Evolutionary conservation across 352 stramenopile species (phyloP).

Genomic region (Phytophthora multivora): DNA sequence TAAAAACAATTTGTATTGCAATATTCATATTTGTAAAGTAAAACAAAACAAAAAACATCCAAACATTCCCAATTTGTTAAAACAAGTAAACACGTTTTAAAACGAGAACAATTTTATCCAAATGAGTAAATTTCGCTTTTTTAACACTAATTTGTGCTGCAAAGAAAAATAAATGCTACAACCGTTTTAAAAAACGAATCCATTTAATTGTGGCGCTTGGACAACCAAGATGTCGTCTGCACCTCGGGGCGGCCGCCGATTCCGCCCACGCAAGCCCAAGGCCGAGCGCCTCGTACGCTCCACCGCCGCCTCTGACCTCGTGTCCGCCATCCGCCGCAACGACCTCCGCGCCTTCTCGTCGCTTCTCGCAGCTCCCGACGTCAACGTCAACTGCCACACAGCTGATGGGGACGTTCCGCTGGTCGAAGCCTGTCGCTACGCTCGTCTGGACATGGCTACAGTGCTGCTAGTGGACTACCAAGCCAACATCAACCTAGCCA

Average conservation of each 20-base stretch:
- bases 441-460: slow-evolving; percentile 46
- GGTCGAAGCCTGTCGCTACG: slow-evolving; percentile 64
- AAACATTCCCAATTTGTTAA: no score
- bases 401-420: slow-evolving; percentile 46
- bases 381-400: slow-evolving; percentile 50
- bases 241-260: background rate
- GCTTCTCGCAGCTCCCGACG: slow-evolving; percentile 24
- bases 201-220: no score
- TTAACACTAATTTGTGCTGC: no score
- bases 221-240: background rate
- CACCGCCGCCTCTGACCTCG: slow-evolving; percentile 15
- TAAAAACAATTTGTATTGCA: no score
- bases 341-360: slow-evolving; percentile 27
- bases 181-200: no score
- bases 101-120: no score
- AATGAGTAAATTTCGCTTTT: no score
- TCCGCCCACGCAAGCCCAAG: slow-evolving; percentile 1
- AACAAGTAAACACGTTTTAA: no score
- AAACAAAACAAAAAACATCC: no score
- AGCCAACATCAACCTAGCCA: slow-evolving; percentile 43
- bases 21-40: no score
- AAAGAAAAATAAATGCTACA: no score
- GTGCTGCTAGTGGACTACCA: slow-evolving; percentile 32
- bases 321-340: slow-evolving; percentile 35
- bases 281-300: background rate